Conservation (phyloP, 176 grass and related monocot species). For the Avena eriantha region DNA sequence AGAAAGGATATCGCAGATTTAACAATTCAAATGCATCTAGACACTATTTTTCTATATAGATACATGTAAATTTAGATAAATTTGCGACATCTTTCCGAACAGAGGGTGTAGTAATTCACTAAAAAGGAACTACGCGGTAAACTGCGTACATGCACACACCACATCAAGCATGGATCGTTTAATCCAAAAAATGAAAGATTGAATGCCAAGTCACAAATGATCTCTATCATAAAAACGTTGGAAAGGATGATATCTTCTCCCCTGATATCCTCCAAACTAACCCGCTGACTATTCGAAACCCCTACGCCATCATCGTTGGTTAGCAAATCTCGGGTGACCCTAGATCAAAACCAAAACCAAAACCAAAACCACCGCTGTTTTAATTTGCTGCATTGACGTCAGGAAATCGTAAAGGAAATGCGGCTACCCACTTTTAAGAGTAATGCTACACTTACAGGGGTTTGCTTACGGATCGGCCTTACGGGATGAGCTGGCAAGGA, state of each 20-base stretch:
- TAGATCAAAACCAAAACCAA: not conserved
- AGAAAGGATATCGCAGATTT: too few relatives aligned
- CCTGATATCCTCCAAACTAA: not conserved
- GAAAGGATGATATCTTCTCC: not conserved
- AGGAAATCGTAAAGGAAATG: not conserved
- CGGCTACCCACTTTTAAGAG: not conserved
- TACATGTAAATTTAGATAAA: too few relatives aligned
- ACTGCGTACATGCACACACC: not conserved
- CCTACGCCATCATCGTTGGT: slow-evolving; percentile 33
- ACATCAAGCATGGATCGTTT: not conserved
- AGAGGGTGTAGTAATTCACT: too few relatives aligned
- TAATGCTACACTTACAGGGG: too few relatives aligned
- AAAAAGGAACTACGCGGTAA: too few relatives aligned
- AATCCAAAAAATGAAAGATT: slow-evolving; percentile 1
- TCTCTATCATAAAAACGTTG: not conserved
- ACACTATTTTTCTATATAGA: too few relatives aligned
- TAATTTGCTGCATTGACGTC: slow-evolving; percentile 44
- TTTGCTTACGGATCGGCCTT: too few relatives aligned
- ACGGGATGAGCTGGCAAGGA: too few relatives aligned
- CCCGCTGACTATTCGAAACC: slow-evolving; percentile 29
- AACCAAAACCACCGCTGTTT: not conserved
- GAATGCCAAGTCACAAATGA: not conserved
- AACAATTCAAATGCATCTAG: too few relatives aligned
- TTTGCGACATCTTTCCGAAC: too few relatives aligned
- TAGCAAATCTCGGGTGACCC: slow-evolving; percentile 10